phyloP scores from a whole-genome alignment of 495 filamentous ascomycete species.

The Monascus purpureus region DNA sequence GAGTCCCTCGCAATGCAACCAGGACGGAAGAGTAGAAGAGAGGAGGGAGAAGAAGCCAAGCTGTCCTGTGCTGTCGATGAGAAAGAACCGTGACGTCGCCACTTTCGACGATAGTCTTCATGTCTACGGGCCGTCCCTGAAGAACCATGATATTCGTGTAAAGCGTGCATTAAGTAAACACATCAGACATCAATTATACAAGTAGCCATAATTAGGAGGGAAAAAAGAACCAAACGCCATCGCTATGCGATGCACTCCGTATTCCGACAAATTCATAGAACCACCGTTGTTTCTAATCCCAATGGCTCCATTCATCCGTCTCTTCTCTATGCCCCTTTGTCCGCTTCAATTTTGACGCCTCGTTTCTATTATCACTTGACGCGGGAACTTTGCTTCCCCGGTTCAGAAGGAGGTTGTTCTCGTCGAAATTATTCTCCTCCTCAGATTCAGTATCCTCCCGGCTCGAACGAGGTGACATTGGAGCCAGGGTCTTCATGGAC shows the following conservation, averaged over 20 bases:
- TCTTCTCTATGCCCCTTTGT: conserved; percentile 4
- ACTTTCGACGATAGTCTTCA: neutral
- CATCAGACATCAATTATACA: no score
- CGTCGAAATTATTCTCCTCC: conserved; percentile 10
- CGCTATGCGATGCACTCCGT: no score
- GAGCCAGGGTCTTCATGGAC: conserved; percentile 39
- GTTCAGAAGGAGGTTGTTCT: neutral
- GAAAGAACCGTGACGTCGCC: neutral
- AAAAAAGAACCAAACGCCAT: no score
- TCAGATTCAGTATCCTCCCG: conserved; percentile 31
- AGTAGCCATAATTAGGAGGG: no score
- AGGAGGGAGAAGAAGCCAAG: neutral
- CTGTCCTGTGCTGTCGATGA: neutral
- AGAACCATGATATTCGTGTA: no score
- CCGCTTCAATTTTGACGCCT: no score
- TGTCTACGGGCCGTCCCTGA: no score
- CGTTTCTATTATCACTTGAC: neutral
- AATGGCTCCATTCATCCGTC: conserved; percentile 32
- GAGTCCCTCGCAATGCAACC: no score
- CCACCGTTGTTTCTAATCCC: no score
- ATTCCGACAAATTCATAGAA: no score
- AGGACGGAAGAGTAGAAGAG: no score
- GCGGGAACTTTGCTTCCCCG: neutral
- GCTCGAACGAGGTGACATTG: conserved; percentile 26
- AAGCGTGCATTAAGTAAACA: no score